A percentile compares a stretch with the other conserved stretches of the same genome.
Evolutionary conservation across 2,329 filamentous ascomycete genomes (phyloP).

Genomic region (Nannizzia gypsea): DNA sequence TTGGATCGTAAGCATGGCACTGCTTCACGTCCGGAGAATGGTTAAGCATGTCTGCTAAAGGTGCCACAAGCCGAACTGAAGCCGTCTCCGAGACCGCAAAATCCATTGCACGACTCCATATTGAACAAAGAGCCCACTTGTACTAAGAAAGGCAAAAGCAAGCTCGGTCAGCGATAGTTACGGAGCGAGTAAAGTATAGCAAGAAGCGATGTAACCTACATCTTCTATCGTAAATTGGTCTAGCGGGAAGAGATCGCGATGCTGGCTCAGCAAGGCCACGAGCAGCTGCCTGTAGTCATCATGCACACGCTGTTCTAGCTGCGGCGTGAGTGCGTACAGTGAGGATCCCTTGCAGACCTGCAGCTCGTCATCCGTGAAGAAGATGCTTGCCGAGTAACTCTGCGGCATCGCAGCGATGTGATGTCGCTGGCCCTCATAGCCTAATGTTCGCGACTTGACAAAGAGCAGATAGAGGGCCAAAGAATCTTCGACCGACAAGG

Average conservation of each 20-base stretch:
- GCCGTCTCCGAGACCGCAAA: constrained; percentile 19
- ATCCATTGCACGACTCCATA: constrained; percentile 26
- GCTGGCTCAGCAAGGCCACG: constrained; percentile 19
- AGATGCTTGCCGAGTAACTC: constrained; percentile 27
- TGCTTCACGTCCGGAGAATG: constrained; percentile 25
- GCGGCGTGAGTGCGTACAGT: constrained; percentile 25
- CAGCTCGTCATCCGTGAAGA: constrained; percentile 26
- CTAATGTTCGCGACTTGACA: constrained; percentile 24
- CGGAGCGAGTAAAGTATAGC: constrained; percentile 12
- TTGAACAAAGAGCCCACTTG: constrained; percentile 26
- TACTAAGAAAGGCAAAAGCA: constrained; percentile 21
- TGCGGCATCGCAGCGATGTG: constrained; percentile 24
- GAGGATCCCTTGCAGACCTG: constrained; percentile 25
- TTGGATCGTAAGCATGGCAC: constrained; percentile 27
- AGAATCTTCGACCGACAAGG: constrained; percentile 25
- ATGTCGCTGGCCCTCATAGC: constrained; percentile 21
- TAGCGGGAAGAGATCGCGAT: constrained; percentile 25
- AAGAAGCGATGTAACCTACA: constrained; percentile 20
- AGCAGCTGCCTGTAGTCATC: constrained; percentile 23
- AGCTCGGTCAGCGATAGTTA: constrained; percentile 14
- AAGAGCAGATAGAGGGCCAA: constrained; percentile 27
- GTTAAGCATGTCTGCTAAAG: constrained; percentile 31
- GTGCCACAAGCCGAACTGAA: constrained; percentile 21
- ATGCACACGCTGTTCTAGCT: constrained; percentile 20
- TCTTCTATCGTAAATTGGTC: constrained; percentile 25